Evolutionary conservation across 305 asterid genomes (phyloP), one percentile per base, ranked within the genome.

Genomic region (Euphrasia arctica): DNA sequence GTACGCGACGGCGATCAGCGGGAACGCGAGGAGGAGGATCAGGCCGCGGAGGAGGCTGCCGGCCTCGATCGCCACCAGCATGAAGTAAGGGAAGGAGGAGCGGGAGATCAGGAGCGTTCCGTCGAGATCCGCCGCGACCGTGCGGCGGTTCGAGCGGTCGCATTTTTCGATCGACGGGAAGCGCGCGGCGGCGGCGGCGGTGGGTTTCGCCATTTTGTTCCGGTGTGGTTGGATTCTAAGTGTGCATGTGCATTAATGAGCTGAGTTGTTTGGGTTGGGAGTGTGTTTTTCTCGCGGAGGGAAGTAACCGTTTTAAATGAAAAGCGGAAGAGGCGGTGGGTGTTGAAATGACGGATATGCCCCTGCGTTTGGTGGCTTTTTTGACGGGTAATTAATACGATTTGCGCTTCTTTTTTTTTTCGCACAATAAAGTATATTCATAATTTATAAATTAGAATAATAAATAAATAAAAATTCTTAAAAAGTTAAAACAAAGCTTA

Each of bases 71-170:
- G 97, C 95, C 0, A 90, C 90, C 3, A 93, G 83, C 97, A 93
- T 88, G 91, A 90, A 93, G 79, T 93, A 90, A 0, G 99, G 99
- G 79, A 93, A 93, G 59, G 99, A 90, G 36, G 99, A 93, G 18
- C 97, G 75, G 59, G 87, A 78, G 67, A 86, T 88, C 13, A 93
- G 78, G 9, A 93, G 92, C 0, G 99, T 93, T 10, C 99, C 99
- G 76, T 93, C 99, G 9, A 93, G 89, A 72, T 93, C 99, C 69
- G 99, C 99, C 75, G 97, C 97, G 4, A 93, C 78, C 0, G 99
- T 86, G 13, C 56, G 65, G 76, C 72, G 71, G 74, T 70, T 64
- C 6, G 60, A 62, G 55, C 9, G 3, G 9, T 61, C 92, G 62
- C 96, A 93, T 77, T 83, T 83, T 45, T 83, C 91, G 42, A 93